Percentiles rank a stretch among this genome's conserved stretches.
These are phyloP conservation scores for Candida tropicalis DNA, from an alignment of 1,139 yeast genomes.

Conservation along the genomic window DNA sequence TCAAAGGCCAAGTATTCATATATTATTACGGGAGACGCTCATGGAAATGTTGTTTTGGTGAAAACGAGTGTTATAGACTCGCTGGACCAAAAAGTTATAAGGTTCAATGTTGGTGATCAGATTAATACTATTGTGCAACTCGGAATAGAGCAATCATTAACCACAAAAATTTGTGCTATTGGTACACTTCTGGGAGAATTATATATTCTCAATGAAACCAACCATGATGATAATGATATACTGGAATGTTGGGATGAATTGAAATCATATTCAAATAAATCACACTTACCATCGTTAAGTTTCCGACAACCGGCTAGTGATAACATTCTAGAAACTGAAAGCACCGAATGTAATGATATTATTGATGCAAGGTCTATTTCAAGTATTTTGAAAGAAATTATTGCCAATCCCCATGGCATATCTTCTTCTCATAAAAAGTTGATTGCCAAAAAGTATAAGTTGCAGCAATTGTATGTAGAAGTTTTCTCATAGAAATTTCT, in stretches of 20 bases:
- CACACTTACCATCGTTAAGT: background rate
- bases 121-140: constrained; percentile 27
- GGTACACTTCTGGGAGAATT: constrained; percentile 44
- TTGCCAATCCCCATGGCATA: background rate
- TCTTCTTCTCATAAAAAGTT: background rate
- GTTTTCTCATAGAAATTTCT: background rate
- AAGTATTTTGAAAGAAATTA: background rate
- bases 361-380: constrained; percentile 21
- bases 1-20: background rate
- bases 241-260: constrained; percentile 18
- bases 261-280: background rate
- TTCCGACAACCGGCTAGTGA: constrained; percentile 6
- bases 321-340: constrained; percentile 12
- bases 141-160: background rate
- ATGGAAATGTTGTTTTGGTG: constrained; percentile 30
- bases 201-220: constrained; percentile 17
- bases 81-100: constrained; percentile 7
- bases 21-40: constrained; percentile 30
- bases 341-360: constrained; percentile 12
- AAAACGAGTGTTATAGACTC: background rate
- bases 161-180: constrained; percentile 22
- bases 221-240: constrained; percentile 17
- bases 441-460: background rate
- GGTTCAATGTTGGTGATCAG: constrained; percentile 34
- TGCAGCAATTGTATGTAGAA: constrained; percentile 2